Conservation (phyloP, 2,329 filamentous ascomycete genomes). For the Cyphellophora attinorum region DNA sequence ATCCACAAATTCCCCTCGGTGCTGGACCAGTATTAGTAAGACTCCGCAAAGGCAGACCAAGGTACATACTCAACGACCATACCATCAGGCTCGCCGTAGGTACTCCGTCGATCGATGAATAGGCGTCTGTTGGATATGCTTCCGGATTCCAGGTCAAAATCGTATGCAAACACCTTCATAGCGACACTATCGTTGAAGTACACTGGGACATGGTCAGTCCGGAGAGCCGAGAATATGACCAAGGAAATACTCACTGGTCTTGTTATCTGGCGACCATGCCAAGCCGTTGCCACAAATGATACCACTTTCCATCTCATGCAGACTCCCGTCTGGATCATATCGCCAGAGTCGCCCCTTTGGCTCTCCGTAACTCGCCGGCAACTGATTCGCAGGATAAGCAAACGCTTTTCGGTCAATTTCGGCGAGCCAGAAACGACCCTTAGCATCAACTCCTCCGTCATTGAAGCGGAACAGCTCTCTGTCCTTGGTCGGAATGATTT, state of each 20-base stretch:
- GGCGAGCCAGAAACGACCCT: conserved; percentile 26
- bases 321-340: conserved; percentile 20
- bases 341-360: conserved; percentile 19
- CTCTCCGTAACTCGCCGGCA: conserved; percentile 22
- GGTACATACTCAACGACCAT: conserved; percentile 28
- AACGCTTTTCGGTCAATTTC: conserved; percentile 28
- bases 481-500: conserved; percentile 25
- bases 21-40: conserved; percentile 11
- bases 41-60: background rate
- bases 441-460: conserved; percentile 26
- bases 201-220: conserved; percentile 15
- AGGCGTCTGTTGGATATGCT: conserved; percentile 23
- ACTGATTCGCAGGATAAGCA: conserved; percentile 22
- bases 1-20: conserved; percentile 29
- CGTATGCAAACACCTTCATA: conserved; percentile 23
- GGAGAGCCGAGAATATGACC: background rate
- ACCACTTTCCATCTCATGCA: conserved; percentile 25
- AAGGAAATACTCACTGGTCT: conserved; percentile 21
- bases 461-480: conserved; percentile 25
- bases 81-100: conserved; percentile 26
- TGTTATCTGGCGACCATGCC: conserved; percentile 28
- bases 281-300: conserved; percentile 28
- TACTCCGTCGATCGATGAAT: conserved; percentile 20
- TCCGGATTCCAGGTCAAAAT: conserved; percentile 25
- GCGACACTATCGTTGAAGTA: conserved; percentile 27